Evolutionary conservation across 116 monocot genomes (phyloP).

Genomic region (Posidonia oceanica): DNA sequence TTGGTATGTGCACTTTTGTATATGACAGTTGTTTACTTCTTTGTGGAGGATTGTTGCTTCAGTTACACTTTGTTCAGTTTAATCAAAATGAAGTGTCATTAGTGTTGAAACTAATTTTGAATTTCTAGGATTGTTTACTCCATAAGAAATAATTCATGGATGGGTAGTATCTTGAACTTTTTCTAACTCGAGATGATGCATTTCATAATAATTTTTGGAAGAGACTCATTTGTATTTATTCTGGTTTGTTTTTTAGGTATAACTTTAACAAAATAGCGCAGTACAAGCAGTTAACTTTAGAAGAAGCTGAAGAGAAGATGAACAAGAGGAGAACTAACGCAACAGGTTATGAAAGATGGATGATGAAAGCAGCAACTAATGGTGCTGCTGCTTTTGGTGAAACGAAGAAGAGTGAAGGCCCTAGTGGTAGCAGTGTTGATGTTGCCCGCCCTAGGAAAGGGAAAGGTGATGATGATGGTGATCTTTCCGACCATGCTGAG

Average conservation of each 20-base stretch:
- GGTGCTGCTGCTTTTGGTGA: slow-evolving; percentile 98
- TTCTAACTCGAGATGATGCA: too few species aligned
- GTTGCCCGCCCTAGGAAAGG: slow-evolving; percentile 44
- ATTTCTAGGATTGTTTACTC: too few species aligned
- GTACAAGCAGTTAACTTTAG: slow-evolving; percentile 94
- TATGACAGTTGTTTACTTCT: neutral
- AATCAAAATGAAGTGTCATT: too few species aligned
- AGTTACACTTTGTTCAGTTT: too few species aligned
- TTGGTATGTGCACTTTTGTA: slow-evolving; percentile 42
- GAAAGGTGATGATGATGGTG: slow-evolving; percentile 55
- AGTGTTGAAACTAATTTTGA: too few species aligned
- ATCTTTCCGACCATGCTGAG: slow-evolving; percentile 67
- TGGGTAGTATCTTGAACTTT: too few species aligned
- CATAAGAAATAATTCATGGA: too few species aligned
- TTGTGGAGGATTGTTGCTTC: neutral
- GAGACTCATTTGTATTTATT: neutral
- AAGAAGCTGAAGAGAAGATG: slow-evolving; percentile 99
- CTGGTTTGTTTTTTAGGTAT: slow-evolving; percentile 43
- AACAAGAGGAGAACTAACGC: slow-evolving; percentile 83
- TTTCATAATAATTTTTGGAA: too few species aligned
- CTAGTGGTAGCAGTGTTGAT: slow-evolving; percentile 18
- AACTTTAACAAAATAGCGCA: slow-evolving; percentile 97
- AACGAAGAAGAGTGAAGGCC: slow-evolving; percentile 28
- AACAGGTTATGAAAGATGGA: slow-evolving; percentile 98
- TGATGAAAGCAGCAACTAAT: slow-evolving; percentile 98